phyloP scores from a whole-genome alignment of 768 basidiomycete genomes.

The Naganishia vishniacii region DNA sequence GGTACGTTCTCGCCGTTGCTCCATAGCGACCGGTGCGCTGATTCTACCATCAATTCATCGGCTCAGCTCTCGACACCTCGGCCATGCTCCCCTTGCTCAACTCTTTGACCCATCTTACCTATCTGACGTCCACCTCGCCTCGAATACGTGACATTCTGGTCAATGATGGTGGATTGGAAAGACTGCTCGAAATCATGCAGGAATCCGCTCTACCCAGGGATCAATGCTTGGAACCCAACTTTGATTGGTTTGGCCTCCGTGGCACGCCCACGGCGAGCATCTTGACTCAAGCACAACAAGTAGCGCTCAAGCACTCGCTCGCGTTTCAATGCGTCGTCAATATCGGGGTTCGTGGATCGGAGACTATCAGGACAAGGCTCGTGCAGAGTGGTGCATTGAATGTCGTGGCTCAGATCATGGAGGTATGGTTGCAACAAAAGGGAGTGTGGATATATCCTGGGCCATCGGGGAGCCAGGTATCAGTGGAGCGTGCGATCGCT shows the following conservation, averaged over 20 bases:
- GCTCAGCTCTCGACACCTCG: constrained; percentile 49
- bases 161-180: constrained; percentile 92
- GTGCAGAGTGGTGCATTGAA: constrained; percentile 91
- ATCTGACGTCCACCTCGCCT: constrained; percentile 93
- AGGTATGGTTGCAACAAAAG: constrained; percentile 83
- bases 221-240: constrained; percentile 3
- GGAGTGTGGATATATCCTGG: constrained; percentile 81
- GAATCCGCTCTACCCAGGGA: constrained; percentile 52
- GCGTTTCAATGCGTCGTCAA: constrained; percentile 97
- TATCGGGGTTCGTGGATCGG: constrained; percentile 90
- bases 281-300: constrained; percentile 42
- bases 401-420: constrained; percentile 86
- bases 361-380: constrained; percentile 81
- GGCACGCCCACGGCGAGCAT: constrained; percentile 47
- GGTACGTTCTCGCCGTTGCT: constrained; percentile 55
- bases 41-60: background rate
- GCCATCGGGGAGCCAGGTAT: constrained; percentile 58
- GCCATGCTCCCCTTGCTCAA: constrained; percentile 63
- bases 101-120: constrained; percentile 89
- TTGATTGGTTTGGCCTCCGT: constrained; percentile 46
- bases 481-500: constrained; percentile 33
- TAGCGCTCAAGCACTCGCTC: constrained; percentile 57
- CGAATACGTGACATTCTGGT: constrained; percentile 98
- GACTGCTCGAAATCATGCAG: constrained; percentile 83
- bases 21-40: background rate